Conservation (phyloP, 2,329 filamentous ascomycete species). For the Fusarium sp. region DNA sequence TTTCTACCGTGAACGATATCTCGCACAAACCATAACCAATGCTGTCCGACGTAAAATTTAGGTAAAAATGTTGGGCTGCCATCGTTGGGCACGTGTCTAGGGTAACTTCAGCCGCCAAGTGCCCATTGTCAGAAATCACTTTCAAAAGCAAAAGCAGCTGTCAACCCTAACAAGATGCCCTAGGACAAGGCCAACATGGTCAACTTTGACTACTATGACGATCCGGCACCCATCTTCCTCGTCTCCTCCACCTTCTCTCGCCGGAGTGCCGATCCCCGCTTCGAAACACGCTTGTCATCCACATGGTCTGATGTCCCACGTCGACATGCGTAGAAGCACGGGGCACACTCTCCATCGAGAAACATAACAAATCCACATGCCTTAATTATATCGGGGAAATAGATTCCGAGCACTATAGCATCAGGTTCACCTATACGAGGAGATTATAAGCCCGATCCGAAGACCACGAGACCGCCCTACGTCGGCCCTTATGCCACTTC, state of each 20-base stretch:
- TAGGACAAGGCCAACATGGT: not conserved
- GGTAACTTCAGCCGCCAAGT: not conserved
- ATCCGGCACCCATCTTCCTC: conserved; percentile 26
- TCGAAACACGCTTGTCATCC: conserved; percentile 37
- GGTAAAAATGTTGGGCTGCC: not conserved
- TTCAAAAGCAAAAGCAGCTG: not conserved
- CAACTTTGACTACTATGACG: conserved; percentile 23
- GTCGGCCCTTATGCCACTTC: conserved; percentile 23
- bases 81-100: not conserved
- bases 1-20: not conserved
- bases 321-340: conserved; percentile 32
- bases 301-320: conserved; percentile 34
- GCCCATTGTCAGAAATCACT: not conserved
- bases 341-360: conserved; percentile 30
- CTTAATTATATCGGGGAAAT: conserved; percentile 36
- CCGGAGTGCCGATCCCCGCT: conserved; percentile 29
- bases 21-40: not conserved
- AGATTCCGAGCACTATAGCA: conserved; percentile 29
- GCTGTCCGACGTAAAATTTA: no score
- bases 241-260: conserved; percentile 24
- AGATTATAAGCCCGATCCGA: conserved; percentile 7
- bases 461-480: conserved; percentile 4
- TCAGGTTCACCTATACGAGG: conserved; percentile 18
- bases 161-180: not conserved
- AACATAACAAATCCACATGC: conserved; percentile 32